A percentile compares a stretch with the other conserved stretches of the same genome.
Conservation (phyloP, 164 flowering plant genomes). For the Magnolia kwangsiensis region DNA sequence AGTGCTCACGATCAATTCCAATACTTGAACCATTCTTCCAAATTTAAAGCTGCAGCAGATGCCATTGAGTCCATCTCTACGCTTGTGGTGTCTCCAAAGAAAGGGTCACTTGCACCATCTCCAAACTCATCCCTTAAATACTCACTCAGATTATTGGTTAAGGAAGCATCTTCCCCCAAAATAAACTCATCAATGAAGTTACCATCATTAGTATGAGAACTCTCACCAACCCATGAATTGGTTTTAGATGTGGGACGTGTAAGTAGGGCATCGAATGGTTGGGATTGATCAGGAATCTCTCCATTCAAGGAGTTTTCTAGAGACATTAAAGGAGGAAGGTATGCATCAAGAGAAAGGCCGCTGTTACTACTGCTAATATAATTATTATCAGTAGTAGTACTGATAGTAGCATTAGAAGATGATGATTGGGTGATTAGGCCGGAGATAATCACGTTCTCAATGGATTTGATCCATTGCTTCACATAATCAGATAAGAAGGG, state of each 20-base stretch:
- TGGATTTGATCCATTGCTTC: constrained; percentile 1
- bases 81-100: background rate
- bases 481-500: constrained; percentile 7
- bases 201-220: background rate
- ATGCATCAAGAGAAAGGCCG: background rate
- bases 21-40: background rate
- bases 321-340: background rate
- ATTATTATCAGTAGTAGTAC: background rate
- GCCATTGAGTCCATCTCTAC: background rate
- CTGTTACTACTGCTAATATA: background rate
- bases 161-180: background rate
- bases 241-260: background rate
- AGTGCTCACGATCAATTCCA: background rate
- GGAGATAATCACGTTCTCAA: background rate
- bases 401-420: background rate
- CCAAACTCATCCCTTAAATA: background rate
- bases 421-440: background rate
- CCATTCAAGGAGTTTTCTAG: background rate
- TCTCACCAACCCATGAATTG: background rate
- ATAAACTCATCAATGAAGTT: background rate
- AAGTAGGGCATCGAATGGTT: background rate
- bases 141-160: background rate
- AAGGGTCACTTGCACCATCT: background rate
- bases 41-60: background rate
- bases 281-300: background rate